Evolutionary conservation across 2,329 filamentous ascomycete species (phyloP).

Genomic region (Coniella vitis): DNA sequence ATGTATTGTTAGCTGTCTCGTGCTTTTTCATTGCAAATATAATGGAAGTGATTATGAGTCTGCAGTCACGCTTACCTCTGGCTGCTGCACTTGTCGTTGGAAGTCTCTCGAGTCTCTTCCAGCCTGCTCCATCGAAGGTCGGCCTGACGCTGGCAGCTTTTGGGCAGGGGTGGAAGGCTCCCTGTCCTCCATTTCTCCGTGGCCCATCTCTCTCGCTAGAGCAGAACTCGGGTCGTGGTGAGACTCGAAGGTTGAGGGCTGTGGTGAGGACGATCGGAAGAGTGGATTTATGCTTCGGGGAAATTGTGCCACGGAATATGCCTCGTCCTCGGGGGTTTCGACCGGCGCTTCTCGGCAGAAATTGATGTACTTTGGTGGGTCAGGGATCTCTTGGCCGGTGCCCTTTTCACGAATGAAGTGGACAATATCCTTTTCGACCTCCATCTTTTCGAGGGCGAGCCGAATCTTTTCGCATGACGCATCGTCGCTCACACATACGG

Average conservation of each 20-base stretch:
- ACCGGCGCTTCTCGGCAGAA: slow-evolving; percentile 88
- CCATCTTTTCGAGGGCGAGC: slow-evolving; percentile 85
- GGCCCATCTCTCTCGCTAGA: slow-evolving; percentile 62
- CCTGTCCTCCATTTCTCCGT: slow-evolving; percentile 41
- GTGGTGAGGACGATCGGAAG: slow-evolving; percentile 91
- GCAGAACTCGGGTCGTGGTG: slow-evolving; percentile 80
- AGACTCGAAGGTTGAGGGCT: slow-evolving; percentile 86
- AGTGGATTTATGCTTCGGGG: slow-evolving; percentile 91
- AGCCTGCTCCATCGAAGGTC: slow-evolving; percentile 10
- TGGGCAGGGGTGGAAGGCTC: slow-evolving; percentile 49
- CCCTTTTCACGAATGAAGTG: slow-evolving; percentile 82
- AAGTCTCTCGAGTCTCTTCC: slow-evolving; percentile 4
- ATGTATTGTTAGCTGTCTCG: slow-evolving; percentile 15
- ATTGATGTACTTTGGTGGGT: slow-evolving; percentile 97
- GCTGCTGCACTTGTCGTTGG: slow-evolving; percentile 8
- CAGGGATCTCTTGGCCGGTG: slow-evolving; percentile 95
- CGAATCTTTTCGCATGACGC: slow-evolving; percentile 94
- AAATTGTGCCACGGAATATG: slow-evolving; percentile 93
- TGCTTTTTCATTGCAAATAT: too few species aligned
- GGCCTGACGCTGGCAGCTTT: slow-evolving; percentile 28
- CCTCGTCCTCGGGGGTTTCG: slow-evolving; percentile 77
- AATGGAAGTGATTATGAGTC: too few species aligned
- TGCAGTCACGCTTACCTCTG: slow-evolving; percentile 10
- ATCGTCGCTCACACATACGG: slow-evolving; percentile 96
- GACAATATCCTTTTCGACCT: slow-evolving; percentile 91